Conservation (phyloP, 805 yeast species). For the Debaryomyces castellii region DNA sequence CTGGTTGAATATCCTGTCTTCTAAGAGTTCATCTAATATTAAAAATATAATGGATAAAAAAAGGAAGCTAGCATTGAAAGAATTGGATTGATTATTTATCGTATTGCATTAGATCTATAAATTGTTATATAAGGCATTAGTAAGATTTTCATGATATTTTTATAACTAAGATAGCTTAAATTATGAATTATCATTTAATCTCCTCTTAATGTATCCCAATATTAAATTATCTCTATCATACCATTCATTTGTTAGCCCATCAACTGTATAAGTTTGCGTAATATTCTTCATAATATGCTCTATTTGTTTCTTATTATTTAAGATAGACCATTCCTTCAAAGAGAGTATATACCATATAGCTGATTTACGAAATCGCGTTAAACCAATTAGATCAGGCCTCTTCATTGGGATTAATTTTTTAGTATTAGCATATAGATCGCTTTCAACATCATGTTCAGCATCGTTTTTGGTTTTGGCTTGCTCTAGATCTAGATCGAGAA, state of each 20-base stretch:
- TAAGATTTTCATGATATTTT: not conserved
- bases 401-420: slow-evolving; percentile 33
- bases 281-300: slow-evolving; percentile 25
- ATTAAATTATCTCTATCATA: slow-evolving; percentile 31
- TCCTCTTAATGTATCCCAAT: slow-evolving; percentile 20
- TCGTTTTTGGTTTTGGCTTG: not conserved
- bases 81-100: slow-evolving; percentile 22
- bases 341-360: slow-evolving; percentile 76
- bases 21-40: no score
- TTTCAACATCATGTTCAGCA: not conserved
- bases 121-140: not conserved
- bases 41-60: slow-evolving; percentile 37
- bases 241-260: slow-evolving; percentile 25
- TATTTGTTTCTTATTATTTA: slow-evolving; percentile 28
- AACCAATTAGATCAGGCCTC: slow-evolving; percentile 45
- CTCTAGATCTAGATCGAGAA: slow-evolving; percentile 32
- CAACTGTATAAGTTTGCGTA: slow-evolving; percentile 17
- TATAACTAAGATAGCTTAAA: not conserved
- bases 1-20: slow-evolving; percentile 20
- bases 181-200: slow-evolving; percentile 1
- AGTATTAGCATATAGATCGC: slow-evolving; percentile 25
- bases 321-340: slow-evolving; percentile 60
- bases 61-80: slow-evolving; percentile 40
- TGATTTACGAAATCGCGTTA: slow-evolving; percentile 68
- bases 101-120: not conserved